phyloP scores from a whole-genome alignment of 371 early-diverging fungal genomes.

The Saksenaea oblongispora region DNA sequence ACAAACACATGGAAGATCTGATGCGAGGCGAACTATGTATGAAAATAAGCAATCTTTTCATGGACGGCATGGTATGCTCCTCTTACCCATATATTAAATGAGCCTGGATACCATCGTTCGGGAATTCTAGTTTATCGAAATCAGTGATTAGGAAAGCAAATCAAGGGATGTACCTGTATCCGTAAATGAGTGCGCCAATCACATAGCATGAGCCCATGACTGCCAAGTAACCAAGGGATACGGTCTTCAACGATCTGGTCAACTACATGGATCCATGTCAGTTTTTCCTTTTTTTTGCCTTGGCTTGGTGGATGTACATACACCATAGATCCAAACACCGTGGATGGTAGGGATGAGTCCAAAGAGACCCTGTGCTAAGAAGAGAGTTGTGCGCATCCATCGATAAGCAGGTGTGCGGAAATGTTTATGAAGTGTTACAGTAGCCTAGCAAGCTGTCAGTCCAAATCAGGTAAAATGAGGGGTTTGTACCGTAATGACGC shows the following conservation, averaged over 20 bases:
- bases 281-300: neutral
- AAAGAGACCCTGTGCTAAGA: slow-evolving; percentile 78
- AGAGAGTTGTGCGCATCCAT: slow-evolving; percentile 76
- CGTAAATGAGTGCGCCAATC: slow-evolving; percentile 85
- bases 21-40: slow-evolving; percentile 72
- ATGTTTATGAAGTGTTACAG: slow-evolving; percentile 57
- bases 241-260: slow-evolving; percentile 50
- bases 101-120: slow-evolving; percentile 63
- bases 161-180: slow-evolving; percentile 41
- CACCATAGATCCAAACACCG: slow-evolving; percentile 69
- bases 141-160: neutral
- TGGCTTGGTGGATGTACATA: slow-evolving; percentile 46
- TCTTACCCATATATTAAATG: slow-evolving; percentile 63
- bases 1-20: slow-evolving; percentile 92
- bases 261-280: slow-evolving; percentile 17
- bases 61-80: neutral
- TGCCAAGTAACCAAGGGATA: slow-evolving; percentile 62
- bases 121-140: slow-evolving; percentile 55
- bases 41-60: neutral
- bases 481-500: slow-evolving; percentile 9
- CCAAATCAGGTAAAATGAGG: neutral
- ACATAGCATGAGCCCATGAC: slow-evolving; percentile 80
- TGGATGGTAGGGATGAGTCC: slow-evolving; percentile 81
- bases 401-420: slow-evolving; percentile 80
- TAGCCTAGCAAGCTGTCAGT: slow-evolving; percentile 35